phyloP scores from a whole-genome alignment of 495 filamentous ascomycete genomes.

The Pseudoneurospora amorphoporcata region DNA sequence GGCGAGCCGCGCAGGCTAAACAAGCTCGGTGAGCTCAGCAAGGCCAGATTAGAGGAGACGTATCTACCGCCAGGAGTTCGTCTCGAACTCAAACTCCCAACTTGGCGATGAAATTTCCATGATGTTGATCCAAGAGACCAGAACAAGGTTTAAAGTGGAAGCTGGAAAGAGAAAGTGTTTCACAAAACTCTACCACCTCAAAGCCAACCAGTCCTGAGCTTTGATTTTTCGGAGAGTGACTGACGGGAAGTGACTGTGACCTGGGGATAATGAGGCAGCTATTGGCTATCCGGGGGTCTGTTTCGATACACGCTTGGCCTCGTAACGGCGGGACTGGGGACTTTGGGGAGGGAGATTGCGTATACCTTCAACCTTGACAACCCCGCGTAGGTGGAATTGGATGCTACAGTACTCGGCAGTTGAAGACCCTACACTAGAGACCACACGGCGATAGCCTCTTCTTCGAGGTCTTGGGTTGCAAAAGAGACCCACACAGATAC shows the following conservation, averaged over 20 bases:
- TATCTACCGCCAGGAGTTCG: not conserved
- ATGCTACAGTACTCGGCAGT: not conserved
- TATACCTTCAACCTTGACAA: not conserved
- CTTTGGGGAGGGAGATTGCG: not conserved
- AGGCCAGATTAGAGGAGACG: not conserved
- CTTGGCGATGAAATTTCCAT: not conserved
- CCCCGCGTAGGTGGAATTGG: not conserved
- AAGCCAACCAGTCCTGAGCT: not conserved
- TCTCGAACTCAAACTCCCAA: not conserved
- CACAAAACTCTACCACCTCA: not conserved
- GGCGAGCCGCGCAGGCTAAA: not conserved
- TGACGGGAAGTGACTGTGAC: not conserved
- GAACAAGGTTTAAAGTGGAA: not conserved
- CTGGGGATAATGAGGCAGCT: not conserved
- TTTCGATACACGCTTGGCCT: not conserved
- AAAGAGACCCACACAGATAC: not conserved
- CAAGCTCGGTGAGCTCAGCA: not conserved
- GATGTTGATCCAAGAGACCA: not conserved
- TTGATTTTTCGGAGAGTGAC: not conserved
- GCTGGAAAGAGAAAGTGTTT: not conserved
- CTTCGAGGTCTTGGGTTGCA: not conserved
- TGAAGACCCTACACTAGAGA: not conserved
- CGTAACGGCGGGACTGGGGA: not conserved
- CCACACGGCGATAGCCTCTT: not conserved
- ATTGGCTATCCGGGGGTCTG: not conserved